Percentiles rank a stretch among this genome's conserved stretches.
These are phyloP conservation scores for Ogataea trehaloabstinens DNA, from an alignment of 805 yeast species.

Conservation along the genomic window DNA sequence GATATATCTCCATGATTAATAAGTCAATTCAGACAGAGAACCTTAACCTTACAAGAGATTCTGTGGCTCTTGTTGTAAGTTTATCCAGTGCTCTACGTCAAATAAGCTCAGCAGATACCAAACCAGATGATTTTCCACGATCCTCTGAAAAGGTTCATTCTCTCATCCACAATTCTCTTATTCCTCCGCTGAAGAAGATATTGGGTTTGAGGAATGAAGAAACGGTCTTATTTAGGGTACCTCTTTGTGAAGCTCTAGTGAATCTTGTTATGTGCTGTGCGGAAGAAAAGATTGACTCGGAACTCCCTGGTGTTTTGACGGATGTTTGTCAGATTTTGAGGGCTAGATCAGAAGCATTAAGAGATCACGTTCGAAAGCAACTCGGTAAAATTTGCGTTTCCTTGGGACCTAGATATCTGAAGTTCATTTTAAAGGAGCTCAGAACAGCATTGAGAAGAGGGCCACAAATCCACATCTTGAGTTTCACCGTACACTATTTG, in stretches of 20 bases:
- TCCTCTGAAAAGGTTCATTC: constrained; percentile 37
- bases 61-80: constrained; percentile 57
- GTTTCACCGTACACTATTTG: constrained; percentile 79
- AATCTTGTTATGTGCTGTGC: constrained; percentile 63
- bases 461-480: constrained; percentile 88
- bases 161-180: constrained; percentile 54
- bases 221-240: constrained; percentile 71
- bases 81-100: constrained; percentile 45
- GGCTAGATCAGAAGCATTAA: constrained; percentile 78
- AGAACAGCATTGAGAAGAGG: constrained; percentile 80
- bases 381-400: constrained; percentile 60
- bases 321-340: constrained; percentile 86
- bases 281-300: constrained; percentile 49
- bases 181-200: constrained; percentile 59
- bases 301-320: constrained; percentile 80
- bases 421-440: constrained; percentile 75
- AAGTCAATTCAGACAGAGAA: constrained; percentile 26
- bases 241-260: constrained; percentile 78
- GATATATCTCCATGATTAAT: constrained; percentile 48
- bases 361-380: constrained; percentile 81
- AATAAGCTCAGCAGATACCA: constrained; percentile 6
- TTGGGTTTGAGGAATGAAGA: constrained; percentile 70
- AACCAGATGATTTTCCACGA: constrained; percentile 34
- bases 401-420: constrained; percentile 72
- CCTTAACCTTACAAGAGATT: constrained; percentile 48